phyloP scores from a whole-genome alignment of 345 rosid genomes.

The Conringia planisiliqua region DNA sequence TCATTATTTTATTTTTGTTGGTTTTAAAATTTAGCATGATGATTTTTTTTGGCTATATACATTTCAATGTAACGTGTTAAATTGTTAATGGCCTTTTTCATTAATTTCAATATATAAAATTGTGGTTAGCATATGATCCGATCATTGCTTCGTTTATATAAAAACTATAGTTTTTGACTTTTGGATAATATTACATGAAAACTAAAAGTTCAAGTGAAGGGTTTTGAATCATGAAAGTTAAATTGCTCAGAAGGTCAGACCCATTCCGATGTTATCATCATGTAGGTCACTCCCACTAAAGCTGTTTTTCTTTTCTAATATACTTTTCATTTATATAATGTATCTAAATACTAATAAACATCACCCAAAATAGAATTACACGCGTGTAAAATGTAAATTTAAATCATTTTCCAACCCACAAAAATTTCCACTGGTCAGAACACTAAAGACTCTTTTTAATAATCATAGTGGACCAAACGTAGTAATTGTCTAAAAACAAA shows the following conservation, averaged over 20 bases:
- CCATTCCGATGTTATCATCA: neutral
- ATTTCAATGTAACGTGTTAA: neutral
- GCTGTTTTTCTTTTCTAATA: neutral
- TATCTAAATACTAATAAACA: neutral
- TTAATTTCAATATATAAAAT: neutral
- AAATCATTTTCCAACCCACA: neutral
- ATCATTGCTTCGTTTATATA: neutral
- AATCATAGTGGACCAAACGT: neutral
- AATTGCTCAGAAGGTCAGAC: neutral
- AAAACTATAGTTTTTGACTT: neutral
- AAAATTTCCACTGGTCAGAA: neutral
- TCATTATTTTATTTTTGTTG: neutral
- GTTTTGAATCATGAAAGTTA: neutral
- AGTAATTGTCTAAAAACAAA: neutral
- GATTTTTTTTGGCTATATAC: neutral
- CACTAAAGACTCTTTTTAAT: neutral
- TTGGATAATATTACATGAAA: neutral
- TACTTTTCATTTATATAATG: neutral
- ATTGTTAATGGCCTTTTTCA: neutral
- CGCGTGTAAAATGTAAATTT: neutral
- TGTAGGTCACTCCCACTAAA: neutral
- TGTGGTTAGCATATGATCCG: neutral
- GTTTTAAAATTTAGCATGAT: neutral
- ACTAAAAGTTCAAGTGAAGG: neutral
- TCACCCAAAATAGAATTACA: constrained; percentile 1